phyloP scores from a whole-genome alignment of 1,284 basidiomycete genomes.

The Flammula alnicola region DNA sequence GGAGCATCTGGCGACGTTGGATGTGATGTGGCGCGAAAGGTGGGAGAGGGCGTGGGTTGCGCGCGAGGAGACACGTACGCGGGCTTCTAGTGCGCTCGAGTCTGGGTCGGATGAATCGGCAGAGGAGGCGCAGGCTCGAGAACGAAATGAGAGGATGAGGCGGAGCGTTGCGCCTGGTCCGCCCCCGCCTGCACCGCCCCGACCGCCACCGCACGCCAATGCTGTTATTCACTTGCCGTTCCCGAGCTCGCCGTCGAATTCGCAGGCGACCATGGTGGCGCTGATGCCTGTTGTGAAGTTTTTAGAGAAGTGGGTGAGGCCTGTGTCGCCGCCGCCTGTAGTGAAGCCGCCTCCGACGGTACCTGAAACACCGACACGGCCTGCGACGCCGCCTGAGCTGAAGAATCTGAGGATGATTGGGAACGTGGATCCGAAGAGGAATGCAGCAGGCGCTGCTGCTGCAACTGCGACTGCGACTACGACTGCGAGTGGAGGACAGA shows the following conservation, averaged over 20 bases:
- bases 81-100: background rate
- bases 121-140: conserved; percentile 28
- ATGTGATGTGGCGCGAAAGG: conserved; percentile 61
- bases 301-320: conserved; percentile 61
- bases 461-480: conserved; percentile 1
- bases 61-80: conserved; percentile 22
- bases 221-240: conserved; percentile 76
- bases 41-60: conserved; percentile 43
- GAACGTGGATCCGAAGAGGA: conserved; percentile 18
- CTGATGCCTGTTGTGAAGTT: conserved; percentile 64
- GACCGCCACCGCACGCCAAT: conserved; percentile 72
- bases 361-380: conserved; percentile 6
- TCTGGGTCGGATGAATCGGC: background rate
- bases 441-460: conserved; percentile 13
- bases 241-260: conserved; percentile 64
- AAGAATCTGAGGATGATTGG: conserved; percentile 19
- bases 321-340: conserved; percentile 34
- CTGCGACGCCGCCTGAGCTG: conserved; percentile 18
- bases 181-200: conserved; percentile 44
- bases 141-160: conserved; percentile 16
- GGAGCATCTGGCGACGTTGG: conserved; percentile 67
- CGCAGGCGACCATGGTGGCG: conserved; percentile 50
- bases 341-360: conserved; percentile 16
- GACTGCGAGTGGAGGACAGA: conserved; percentile 8
- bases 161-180: conserved; percentile 19